phyloP scores from a whole-genome alignment of 139 green algal species.

The Tetraselmis chui region DNA sequence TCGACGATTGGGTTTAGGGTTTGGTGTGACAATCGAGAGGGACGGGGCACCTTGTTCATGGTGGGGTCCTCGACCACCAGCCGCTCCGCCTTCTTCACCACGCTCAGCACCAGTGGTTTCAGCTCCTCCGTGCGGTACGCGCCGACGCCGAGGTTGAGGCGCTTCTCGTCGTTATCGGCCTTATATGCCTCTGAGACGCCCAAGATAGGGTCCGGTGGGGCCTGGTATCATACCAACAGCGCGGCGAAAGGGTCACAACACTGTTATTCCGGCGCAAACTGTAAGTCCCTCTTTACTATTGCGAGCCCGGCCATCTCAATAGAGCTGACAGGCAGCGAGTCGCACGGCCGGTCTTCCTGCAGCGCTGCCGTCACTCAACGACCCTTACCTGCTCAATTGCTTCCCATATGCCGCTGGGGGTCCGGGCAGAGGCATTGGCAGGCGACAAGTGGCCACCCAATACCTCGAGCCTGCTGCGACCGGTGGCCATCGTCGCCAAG shows the following conservation, averaged over 20 bases:
- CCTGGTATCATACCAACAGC: constrained; percentile 24
- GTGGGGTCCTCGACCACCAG: constrained; percentile 15
- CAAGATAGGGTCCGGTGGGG: constrained; percentile 83
- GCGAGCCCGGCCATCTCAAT: no score
- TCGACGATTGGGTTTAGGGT: no score
- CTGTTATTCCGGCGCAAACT: background rate
- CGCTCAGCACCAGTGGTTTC: constrained; percentile 45
- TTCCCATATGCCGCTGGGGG: background rate
- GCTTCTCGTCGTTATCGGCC: constrained; percentile 50
- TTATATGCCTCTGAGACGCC: constrained; percentile 92
- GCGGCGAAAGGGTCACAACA: background rate
- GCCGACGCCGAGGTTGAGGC: constrained; percentile 95
- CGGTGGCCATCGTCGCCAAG: no score
- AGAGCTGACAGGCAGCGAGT: no score
- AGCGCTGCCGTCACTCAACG: no score
- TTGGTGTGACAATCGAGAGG: no score
- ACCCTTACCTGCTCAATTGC: background rate
- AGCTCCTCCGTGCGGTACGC: constrained; percentile 72
- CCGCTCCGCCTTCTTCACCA: constrained; percentile 30
- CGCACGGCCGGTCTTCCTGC: no score
- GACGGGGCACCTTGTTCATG: constrained; percentile 29
- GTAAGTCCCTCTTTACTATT: no score
- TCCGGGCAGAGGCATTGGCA: no score
- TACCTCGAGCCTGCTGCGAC: no score
- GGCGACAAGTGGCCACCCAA: no score